These are phyloP conservation scores for Solanum bukasovii DNA, from an alignment of 257 asterid species.

Conservation along the genomic window DNA sequence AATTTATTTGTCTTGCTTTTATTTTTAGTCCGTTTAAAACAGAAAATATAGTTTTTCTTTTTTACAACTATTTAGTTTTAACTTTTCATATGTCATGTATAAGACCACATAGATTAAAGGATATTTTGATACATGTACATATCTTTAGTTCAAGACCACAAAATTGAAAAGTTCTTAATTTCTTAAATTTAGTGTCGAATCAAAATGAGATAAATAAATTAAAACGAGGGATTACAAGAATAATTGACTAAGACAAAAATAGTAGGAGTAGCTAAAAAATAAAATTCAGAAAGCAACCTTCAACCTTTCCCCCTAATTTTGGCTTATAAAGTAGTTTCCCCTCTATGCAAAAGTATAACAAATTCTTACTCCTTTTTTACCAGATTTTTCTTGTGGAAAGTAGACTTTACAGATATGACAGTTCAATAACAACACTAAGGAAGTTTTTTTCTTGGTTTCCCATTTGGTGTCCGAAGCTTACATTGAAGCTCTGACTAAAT, in stretches of 20 bases:
- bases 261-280: background rate
- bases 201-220: background rate
- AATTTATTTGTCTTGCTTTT: background rate
- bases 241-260: background rate
- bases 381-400: background rate
- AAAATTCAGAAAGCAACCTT: background rate
- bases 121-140: rapidly evolving
- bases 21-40: background rate
- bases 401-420: background rate
- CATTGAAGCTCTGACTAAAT: too few species aligned
- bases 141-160: background rate
- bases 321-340: background rate
- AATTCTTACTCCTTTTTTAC: background rate
- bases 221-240: background rate
- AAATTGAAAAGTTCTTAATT: rapidly evolving
- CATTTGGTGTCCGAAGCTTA: too few species aligned
- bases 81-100: background rate
- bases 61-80: background rate
- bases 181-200: background rate
- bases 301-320: background rate
- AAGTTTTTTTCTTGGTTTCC: background rate
- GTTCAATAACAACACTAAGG: background rate
- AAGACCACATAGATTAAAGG: background rate
- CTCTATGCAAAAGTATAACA: background rate
- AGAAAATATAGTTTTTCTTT: background rate